Conservation (phyloP, 2,329 filamentous ascomycete genomes). For the Neophaeococcomyces aloes region DNA sequence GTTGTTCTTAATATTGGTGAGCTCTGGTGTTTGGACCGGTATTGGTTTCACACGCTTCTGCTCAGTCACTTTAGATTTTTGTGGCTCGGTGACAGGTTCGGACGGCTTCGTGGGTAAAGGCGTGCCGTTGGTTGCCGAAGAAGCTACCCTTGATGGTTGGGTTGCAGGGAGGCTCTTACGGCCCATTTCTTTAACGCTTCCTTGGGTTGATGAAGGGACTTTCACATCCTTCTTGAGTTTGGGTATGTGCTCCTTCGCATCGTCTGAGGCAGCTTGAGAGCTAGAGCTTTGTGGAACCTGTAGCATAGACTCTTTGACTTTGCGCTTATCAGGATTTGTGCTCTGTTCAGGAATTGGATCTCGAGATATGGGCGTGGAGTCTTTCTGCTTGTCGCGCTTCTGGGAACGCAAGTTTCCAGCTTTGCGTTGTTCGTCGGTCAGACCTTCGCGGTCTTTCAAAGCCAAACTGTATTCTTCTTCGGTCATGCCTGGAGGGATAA, state of each 20-base stretch:
- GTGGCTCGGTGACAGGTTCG: too few species aligned
- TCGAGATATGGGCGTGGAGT: background rate
- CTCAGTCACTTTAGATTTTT: too few species aligned
- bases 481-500: constrained; percentile 13
- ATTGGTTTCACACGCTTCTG: too few species aligned
- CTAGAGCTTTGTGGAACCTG: constrained; percentile 3
- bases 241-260: background rate
- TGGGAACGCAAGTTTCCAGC: constrained; percentile 11
- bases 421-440: constrained; percentile 16
- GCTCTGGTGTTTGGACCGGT: too few species aligned
- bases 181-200: background rate
- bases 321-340: constrained; percentile 3
- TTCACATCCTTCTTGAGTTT: background rate
- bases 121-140: background rate
- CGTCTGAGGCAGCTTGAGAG: constrained; percentile 1
- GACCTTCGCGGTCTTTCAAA: constrained; percentile 13
- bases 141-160: background rate
- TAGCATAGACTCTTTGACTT: constrained; percentile 1
- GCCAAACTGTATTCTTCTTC: constrained; percentile 14
- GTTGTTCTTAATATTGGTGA: too few species aligned
- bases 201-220: background rate
- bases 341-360: background rate
- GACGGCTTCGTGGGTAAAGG: background rate
- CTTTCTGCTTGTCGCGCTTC: constrained; percentile 11
- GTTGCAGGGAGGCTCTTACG: background rate